Evolutionary conservation across 345 rosid species (phyloP), one percentile per base, ranked within the genome.

Genomic region (Rubroshorea leprosula): DNA sequence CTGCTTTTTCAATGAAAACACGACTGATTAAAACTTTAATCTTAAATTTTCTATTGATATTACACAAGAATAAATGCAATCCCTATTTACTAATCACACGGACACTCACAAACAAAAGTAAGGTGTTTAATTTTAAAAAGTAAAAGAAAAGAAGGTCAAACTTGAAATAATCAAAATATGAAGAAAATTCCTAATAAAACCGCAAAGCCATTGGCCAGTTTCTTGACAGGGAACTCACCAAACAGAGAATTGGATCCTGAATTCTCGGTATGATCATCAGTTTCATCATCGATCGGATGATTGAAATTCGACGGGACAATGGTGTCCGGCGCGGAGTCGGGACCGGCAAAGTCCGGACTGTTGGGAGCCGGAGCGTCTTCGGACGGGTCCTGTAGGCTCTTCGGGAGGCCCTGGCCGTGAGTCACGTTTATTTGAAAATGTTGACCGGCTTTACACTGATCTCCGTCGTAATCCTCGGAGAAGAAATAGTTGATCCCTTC

Each of bases 401-500:
- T 77, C 0, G 90, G 97, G 58, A 93, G 61, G 0, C 99, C 99
- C 54, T 75, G 55, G 11, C 99, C 97, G 38, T 89, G 96, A 20
- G 83, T 72, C 31, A 93, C 97, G 24, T 81, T 80, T 18, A 93
- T 75, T 56, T 70, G 61, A 68, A 93, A 89, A 53, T 51, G 91
- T 48, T 83, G 90, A 2, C 92, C 96, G 1, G 65, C 72, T 58
- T 63, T 41, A 66, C 99, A 93, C 48, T 93, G 99, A 21, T 89
- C 97, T 0, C 99, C 99, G 19, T 89, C 96, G 49, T 89, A 93
- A 56, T 78, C 81, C 0, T 87, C 76, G 0, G 99, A 93, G 73
- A 87, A 93, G 81, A 93, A 93, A 47, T 80, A 93, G 1, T 71
- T 79, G 5, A 51, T 25, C 14, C 97, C 92, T 81, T 87, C 88